Conservation (phyloP, 2,329 filamentous ascomycete species). For the Bipolaris gigantea region DNA sequence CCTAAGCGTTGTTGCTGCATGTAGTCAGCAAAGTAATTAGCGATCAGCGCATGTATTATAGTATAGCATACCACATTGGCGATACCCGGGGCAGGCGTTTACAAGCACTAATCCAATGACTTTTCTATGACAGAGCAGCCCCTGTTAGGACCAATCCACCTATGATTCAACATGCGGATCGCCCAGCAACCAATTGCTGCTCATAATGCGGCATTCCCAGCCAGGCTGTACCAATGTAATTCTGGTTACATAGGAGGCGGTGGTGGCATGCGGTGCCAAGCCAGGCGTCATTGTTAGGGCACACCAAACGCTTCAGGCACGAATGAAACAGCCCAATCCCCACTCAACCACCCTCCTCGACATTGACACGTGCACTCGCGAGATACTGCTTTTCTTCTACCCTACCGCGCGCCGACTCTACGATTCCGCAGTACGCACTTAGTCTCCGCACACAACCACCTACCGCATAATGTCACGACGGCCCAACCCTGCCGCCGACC, state of each 20-base stretch:
- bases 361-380: constrained; percentile 13
- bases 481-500: constrained; percentile 77
- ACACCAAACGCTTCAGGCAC: constrained; percentile 18
- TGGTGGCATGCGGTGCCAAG: constrained; percentile 10
- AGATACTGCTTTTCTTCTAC: neutral
- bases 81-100: constrained; percentile 26
- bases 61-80: constrained; percentile 24
- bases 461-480: constrained; percentile 72
- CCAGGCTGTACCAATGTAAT: neutral
- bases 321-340: constrained; percentile 17
- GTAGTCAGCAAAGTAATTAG: constrained; percentile 14
- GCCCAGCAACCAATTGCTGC: neutral
- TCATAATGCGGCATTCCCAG: neutral
- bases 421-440: neutral
- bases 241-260: neutral
- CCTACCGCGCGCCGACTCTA: constrained; percentile 1
- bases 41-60: constrained; percentile 20
- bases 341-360: constrained; percentile 10
- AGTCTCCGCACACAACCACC: constrained; percentile 12
- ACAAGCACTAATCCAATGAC: constrained; percentile 11
- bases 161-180: neutral
- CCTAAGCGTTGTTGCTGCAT: constrained; percentile 23
- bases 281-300: constrained; percentile 20
- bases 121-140: neutral
- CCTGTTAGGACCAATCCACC: neutral